These are phyloP conservation scores for Trichoderma virens DNA, from an alignment of 495 filamentous ascomycete genomes.

Conservation along the genomic window DNA sequence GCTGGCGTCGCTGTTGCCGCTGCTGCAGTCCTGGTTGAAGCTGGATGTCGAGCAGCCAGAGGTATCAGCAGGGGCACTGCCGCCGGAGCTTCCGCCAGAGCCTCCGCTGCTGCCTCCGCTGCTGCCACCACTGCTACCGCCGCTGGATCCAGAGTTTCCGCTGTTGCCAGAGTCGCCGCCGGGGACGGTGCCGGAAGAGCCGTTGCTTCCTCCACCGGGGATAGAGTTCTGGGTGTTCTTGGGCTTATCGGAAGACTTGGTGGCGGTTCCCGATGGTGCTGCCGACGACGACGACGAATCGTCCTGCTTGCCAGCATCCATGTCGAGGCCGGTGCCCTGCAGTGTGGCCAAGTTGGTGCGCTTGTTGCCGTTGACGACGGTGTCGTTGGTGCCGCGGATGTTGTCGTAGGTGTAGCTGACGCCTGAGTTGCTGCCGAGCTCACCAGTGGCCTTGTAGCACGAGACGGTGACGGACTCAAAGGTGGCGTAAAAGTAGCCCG, in stretches of 20 bases:
- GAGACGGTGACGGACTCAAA: constrained; percentile 69
- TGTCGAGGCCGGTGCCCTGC: constrained; percentile 67
- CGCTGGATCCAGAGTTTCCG: constrained; percentile 8
- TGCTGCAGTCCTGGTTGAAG: constrained; percentile 16
- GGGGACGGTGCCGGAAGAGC: constrained; percentile 24
- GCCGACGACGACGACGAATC: constrained; percentile 16
- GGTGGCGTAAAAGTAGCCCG: constrained; percentile 83
- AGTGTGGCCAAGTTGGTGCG: constrained; percentile 72
- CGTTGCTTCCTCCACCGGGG: constrained; percentile 31
- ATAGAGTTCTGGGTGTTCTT: constrained; percentile 22
- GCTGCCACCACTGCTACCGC: constrained; percentile 13
- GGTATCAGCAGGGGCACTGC: constrained; percentile 19
- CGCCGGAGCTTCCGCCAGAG: constrained; percentile 13
- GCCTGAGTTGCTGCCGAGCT: constrained; percentile 49
- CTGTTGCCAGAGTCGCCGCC: constrained; percentile 11
- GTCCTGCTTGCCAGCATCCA: constrained; percentile 41
- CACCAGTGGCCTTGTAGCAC: constrained; percentile 68
- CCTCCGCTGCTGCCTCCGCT: constrained; percentile 8
- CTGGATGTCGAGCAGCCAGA: constrained; percentile 19
- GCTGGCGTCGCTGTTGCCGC: neutral
- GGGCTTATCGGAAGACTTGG: constrained; percentile 13
- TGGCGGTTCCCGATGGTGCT: constrained; percentile 15
- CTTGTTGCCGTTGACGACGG: constrained; percentile 67
- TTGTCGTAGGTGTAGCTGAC: constrained; percentile 71
- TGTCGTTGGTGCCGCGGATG: constrained; percentile 58